These are phyloP conservation scores for Fusarium illudens DNA, from an alignment of 2,329 filamentous ascomycete genomes.

Conservation along the genomic window DNA sequence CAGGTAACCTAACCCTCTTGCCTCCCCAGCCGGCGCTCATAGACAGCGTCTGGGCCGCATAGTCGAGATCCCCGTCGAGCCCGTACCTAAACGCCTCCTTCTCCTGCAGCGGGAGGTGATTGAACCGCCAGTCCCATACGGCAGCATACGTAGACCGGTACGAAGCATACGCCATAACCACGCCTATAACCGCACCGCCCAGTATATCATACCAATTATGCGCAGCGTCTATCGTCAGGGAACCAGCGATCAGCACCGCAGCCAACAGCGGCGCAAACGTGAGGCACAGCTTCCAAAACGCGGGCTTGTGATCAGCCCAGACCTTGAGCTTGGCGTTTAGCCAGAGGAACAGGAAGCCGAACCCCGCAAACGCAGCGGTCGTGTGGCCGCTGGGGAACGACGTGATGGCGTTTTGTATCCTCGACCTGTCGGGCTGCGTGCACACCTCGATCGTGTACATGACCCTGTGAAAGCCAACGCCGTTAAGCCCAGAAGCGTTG, in stretches of 20 bases:
- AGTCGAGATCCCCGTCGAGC: conserved; percentile 25
- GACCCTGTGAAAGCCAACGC: conserved; percentile 63
- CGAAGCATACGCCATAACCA: conserved; percentile 68
- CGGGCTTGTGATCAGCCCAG: conserved; percentile 74
- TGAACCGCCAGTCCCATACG: conserved; percentile 73
- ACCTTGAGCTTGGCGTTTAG: conserved; percentile 83
- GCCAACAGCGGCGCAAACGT: background rate
- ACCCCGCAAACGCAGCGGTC: conserved; percentile 76
- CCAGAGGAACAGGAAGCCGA: conserved; percentile 76
- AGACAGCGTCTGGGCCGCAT: conserved; percentile 35
- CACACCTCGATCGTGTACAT: conserved; percentile 77
- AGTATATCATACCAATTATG: conserved; percentile 82
- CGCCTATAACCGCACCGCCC: conserved; percentile 71
- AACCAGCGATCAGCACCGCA: conserved; percentile 68
- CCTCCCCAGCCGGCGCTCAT: conserved; percentile 42
- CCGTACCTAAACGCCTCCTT: conserved; percentile 45
- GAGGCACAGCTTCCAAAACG: conserved; percentile 78
- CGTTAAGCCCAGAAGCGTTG: conserved; percentile 50
- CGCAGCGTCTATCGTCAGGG: conserved; percentile 75
- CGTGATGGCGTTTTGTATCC: conserved; percentile 67
- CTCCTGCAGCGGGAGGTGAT: conserved; percentile 68
- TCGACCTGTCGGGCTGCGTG: conserved; percentile 64
- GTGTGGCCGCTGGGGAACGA: conserved; percentile 79
- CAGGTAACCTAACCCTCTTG: conserved; percentile 27
- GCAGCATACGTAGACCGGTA: conserved; percentile 75